Evolutionary conservation across 495 filamentous ascomycete genomes (phyloP).

Genomic region (Podospora anserina): DNA sequence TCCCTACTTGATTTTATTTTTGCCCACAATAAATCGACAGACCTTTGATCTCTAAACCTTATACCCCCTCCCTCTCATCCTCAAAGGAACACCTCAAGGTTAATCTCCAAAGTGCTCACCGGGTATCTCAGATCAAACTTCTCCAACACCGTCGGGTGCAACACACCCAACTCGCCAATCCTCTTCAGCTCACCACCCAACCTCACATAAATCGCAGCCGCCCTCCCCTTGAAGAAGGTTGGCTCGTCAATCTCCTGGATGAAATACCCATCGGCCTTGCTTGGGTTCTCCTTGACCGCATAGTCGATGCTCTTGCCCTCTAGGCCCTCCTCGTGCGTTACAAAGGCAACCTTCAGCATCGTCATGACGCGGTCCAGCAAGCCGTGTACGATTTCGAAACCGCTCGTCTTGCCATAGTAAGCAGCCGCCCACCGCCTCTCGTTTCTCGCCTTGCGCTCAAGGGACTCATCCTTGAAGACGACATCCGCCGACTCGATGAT

Average conservation of each 20-base stretch:
- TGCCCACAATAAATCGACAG: not conserved
- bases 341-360: constrained; percentile 83
- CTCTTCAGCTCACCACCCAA: constrained; percentile 64
- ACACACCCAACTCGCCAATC: constrained; percentile 87
- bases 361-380: constrained; percentile 86
- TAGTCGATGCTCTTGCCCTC: constrained; percentile 48
- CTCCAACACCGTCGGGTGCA: constrained; percentile 88
- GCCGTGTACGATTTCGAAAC: constrained; percentile 95
- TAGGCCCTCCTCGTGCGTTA: constrained; percentile 69
- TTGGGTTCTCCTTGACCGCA: constrained; percentile 49
- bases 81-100: constrained; percentile 91
- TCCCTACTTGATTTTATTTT: not conserved
- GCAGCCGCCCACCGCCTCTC: constrained; percentile 94
- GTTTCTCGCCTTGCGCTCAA: constrained; percentile 83
- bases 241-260: constrained; percentile 87
- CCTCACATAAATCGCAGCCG: constrained; percentile 74
- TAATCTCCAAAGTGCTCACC: constrained; percentile 90
- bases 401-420: constrained; percentile 89
- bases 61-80: not conserved
- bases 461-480: constrained; percentile 73
- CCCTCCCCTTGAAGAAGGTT: constrained; percentile 88
- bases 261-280: constrained; percentile 71
- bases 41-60: not conserved
- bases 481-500: constrained; percentile 93
- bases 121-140: constrained; percentile 93